These are phyloP conservation scores for Fraxinus platypoda DNA, from an alignment of 305 asterid species.

Conservation along the genomic window DNA sequence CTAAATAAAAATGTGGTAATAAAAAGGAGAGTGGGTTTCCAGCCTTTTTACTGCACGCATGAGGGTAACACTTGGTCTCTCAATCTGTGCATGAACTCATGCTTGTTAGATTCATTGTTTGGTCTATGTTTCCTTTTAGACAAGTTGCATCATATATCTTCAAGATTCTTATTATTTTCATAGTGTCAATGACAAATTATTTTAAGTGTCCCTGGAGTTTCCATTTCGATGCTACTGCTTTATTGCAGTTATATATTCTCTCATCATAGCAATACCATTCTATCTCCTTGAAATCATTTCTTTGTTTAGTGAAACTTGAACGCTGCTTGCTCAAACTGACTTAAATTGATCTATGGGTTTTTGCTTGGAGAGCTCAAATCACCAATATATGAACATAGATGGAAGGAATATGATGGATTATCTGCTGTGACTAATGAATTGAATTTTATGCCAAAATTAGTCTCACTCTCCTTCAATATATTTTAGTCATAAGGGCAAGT, in stretches of 20 bases:
- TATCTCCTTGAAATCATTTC: not conserved
- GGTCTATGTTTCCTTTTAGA: not conserved
- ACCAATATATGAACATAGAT: not conserved
- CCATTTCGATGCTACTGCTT: not conserved
- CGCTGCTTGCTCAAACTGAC: not conserved
- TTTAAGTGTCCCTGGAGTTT: not conserved
- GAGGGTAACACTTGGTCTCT: not conserved
- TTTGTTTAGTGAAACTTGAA: not conserved
- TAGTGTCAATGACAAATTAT: not conserved
- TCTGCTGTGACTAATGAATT: not conserved
- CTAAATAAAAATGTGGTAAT: not conserved
- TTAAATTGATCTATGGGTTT: not conserved
- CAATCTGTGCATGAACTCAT: not conserved
- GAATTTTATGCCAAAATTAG: conserved; percentile 5
- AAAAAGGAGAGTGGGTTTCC: not conserved
- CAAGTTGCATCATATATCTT: not conserved
- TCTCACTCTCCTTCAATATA: not conserved
- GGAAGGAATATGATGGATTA: not conserved
- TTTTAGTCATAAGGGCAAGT: conserved; percentile 24
- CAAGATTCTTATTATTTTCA: not conserved
- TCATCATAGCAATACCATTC: not conserved
- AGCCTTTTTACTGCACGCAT: not conserved
- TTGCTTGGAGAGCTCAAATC: not conserved
- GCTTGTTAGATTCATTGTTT: not conserved
- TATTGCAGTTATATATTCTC: not conserved